Evolutionary conservation across 1,284 basidiomycete species (phyloP), one percentile per base, ranked within the genome.

Genomic region (Moesziomyces sp.): DNA sequence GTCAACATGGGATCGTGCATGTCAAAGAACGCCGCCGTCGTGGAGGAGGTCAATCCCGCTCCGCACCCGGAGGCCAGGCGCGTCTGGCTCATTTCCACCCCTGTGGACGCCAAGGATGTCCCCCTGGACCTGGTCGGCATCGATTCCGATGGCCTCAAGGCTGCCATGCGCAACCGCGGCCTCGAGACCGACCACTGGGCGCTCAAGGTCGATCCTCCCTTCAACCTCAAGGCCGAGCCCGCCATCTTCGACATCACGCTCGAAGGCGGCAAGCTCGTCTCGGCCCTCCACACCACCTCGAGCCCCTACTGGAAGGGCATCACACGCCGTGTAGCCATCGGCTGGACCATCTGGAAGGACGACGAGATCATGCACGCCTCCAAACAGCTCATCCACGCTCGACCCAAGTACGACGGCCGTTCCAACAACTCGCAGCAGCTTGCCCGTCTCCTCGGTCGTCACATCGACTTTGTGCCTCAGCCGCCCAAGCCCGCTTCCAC

Each of bases 1-100:
- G 28, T 34, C 46, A 67, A 30, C 9, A 79, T 79, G 77, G 77
- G 77, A 9, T 67, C 63, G 24, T 79, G 77, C 68, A 69, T 74
- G 66, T 77, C 75, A 10, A 66, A 76, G 44, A 58, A 49, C 24
- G 13, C 64, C 44, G 45, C 51, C 18, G 46, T 38, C 18, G 60
- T 38, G 6, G 63, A 67, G 14, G 35, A 50, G 44, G 52, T 48
- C 52, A 47, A 53, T 18, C 57, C 67, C 6, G 23, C 52, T 1
- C 67, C 68, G 47, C 73, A 75, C 24, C 64, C 68, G 2, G 38
- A 67, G 30, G 67, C 68, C 34, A 54, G 73, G 26, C 59, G 61
- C 9, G 30, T 75, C 21, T 72, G 64, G 64, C 49, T 75, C 26
- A 54, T 75, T 24, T 55, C 73, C 4, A 69, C 64, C 10, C 52